phyloP scores from a whole-genome alignment of 2,329 filamentous ascomycete genomes.

The Neofusicoccum umdonicola region DNA sequence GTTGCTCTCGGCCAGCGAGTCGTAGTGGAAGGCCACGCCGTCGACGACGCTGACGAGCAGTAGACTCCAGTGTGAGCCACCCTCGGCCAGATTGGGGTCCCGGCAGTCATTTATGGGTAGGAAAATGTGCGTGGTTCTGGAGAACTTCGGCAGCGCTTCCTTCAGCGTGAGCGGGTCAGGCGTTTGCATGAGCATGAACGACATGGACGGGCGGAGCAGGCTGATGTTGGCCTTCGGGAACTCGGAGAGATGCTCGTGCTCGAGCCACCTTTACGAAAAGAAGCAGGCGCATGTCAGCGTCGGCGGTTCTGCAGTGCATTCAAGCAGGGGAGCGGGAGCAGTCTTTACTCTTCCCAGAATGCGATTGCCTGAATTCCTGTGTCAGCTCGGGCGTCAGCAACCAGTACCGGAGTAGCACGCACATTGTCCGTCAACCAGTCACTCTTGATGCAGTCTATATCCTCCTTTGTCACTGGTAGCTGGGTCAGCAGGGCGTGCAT shows the following conservation, averaged over 20 bases:
- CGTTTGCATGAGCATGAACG: conserved; percentile 82
- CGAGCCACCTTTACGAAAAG: conserved; percentile 62
- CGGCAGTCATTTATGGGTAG: conserved; percentile 92
- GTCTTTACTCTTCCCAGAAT: conserved; percentile 89
- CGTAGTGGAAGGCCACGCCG: conserved; percentile 93
- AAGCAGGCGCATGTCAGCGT: neutral
- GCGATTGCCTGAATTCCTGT: conserved; percentile 68
- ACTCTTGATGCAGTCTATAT: conserved; percentile 81
- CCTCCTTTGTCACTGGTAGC: conserved; percentile 73
- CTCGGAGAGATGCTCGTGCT: conserved; percentile 77
- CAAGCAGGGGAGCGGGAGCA: neutral
- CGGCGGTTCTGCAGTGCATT: neutral
- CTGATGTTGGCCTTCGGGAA: conserved; percentile 84
- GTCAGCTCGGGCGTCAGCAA: conserved; percentile 15
- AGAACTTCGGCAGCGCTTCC: conserved; percentile 77
- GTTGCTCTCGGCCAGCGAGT: conserved; percentile 70
- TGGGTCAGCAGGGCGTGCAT: neutral
- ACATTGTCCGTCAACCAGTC: conserved; percentile 98
- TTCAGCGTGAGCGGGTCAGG: conserved; percentile 55
- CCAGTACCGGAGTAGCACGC: conserved; percentile 33
- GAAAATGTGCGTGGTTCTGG: conserved; percentile 83
- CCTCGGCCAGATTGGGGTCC: conserved; percentile 75
- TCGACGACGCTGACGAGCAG: conserved; percentile 87
- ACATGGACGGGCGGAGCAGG: conserved; percentile 88
- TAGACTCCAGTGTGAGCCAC: conserved; percentile 91